Evolutionary conservation across 2,329 filamentous ascomycete genomes (phyloP).

Genomic region (Pseudogymnoascus verrucosus): DNA sequence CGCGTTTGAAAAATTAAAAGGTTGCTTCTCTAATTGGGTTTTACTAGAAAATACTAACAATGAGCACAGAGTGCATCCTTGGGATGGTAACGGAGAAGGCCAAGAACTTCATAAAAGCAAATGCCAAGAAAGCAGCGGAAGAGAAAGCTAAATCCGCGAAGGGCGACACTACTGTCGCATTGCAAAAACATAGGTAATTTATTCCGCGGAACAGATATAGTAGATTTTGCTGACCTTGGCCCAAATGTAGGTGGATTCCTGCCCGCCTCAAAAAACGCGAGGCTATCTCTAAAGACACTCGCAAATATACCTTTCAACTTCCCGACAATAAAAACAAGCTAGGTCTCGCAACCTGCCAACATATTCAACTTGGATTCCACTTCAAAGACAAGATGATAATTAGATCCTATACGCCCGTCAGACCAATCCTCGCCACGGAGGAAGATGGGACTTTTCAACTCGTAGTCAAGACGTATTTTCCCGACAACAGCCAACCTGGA

Average conservation of each 20-base stretch:
- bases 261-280: constrained; percentile 34
- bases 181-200: constrained; percentile 31
- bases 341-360: constrained; percentile 43
- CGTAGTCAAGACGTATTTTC: constrained; percentile 45
- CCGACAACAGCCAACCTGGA: constrained; percentile 38
- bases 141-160: constrained; percentile 27
- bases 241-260: constrained; percentile 34
- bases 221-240: not conserved
- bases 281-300: constrained; percentile 36
- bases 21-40: constrained; percentile 17
- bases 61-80: constrained; percentile 37
- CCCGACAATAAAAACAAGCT: constrained; percentile 32
- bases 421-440: constrained; percentile 34
- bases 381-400: constrained; percentile 43
- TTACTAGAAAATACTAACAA: not conserved
- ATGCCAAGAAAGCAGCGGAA: constrained; percentile 34
- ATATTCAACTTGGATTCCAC: constrained; percentile 46
- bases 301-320: constrained; percentile 39
- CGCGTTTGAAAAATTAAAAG: constrained; percentile 40
- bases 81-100: constrained; percentile 42
- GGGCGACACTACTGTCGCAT: constrained; percentile 26
- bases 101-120: constrained; percentile 37
- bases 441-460: constrained; percentile 40
- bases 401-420: constrained; percentile 42
- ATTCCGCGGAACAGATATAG: not conserved